Evolutionary conservation across 2,329 filamentous ascomycete genomes (phyloP).

Genomic region (Aspergillus pseudonomiae): DNA sequence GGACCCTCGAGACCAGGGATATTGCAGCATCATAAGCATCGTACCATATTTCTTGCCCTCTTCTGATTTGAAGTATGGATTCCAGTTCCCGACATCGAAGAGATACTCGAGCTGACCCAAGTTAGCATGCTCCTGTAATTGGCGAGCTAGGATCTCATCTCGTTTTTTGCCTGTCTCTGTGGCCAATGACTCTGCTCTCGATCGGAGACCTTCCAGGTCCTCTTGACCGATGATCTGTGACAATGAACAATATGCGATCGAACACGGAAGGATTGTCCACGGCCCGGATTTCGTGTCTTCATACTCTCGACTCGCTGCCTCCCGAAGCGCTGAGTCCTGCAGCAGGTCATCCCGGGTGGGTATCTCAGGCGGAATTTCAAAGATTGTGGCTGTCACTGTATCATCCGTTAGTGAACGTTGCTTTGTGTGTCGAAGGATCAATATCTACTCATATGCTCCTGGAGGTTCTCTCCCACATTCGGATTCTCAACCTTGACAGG

Average conservation of each 20-base stretch:
- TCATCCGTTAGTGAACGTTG: conserved; percentile 16
- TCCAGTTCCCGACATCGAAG: conserved; percentile 55
- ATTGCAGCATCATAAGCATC: conserved; percentile 55
- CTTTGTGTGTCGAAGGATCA: conserved; percentile 15
- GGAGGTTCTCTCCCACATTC: conserved; percentile 54
- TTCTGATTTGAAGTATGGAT: conserved; percentile 38
- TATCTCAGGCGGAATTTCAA: conserved; percentile 29
- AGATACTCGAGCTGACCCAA: conserved; percentile 55
- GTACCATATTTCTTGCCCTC: conserved; percentile 51
- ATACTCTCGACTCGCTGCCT: conserved; percentile 20
- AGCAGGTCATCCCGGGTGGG: conserved; percentile 21
- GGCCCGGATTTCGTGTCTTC: conserved; percentile 17
- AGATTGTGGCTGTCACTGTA: conserved; percentile 27
- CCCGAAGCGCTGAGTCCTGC: conserved; percentile 6
- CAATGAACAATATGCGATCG: conserved; percentile 25
- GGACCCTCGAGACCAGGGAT: conserved; percentile 54
- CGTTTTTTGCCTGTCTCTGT: conserved; percentile 6
- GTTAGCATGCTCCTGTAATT: conserved; percentile 7
- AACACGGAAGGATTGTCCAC: conserved; percentile 26
- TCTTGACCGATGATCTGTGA: conserved; percentile 9
- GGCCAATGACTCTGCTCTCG: conserved; percentile 6
- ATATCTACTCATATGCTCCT: conserved; percentile 46
- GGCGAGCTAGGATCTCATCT: conserved; percentile 18
- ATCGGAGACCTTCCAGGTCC: conserved; percentile 8
- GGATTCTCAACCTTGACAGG: conserved; percentile 47